Evolutionary conservation across 768 basidiomycete genomes (phyloP).

Genomic region (Tubosaeta sp.): DNA sequence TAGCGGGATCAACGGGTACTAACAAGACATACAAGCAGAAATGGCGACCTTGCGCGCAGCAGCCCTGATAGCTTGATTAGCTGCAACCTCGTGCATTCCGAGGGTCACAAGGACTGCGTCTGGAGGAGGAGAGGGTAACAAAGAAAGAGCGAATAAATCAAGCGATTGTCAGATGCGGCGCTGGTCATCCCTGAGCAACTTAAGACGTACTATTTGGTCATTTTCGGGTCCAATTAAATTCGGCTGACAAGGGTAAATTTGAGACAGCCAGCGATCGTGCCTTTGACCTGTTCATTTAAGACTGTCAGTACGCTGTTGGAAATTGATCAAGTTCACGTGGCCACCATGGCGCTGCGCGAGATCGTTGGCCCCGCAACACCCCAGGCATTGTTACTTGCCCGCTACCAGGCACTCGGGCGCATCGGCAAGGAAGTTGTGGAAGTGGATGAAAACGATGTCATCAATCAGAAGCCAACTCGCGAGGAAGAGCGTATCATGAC

Average conservation of each 20-base stretch:
- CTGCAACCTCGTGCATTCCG: not conserved
- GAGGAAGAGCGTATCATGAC: slow-evolving; percentile 14
- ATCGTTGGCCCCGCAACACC: not conserved
- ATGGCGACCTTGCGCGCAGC: slow-evolving; percentile 9
- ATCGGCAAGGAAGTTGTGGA: not conserved
- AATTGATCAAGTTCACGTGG: not conserved
- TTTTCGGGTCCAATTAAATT: not conserved
- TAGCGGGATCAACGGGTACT: not conserved
- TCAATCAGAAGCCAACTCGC: slow-evolving; percentile 9
- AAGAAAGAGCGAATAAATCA: not conserved
- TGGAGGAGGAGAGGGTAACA: not conserved
- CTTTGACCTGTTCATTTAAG: too few relatives aligned
- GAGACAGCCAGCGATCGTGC: not conserved
- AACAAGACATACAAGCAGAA: slow-evolving; percentile 10
- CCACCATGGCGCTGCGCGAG: not conserved
- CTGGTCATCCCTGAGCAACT: not conserved
- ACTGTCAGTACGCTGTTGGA: too few relatives aligned
- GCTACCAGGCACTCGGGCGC: slow-evolving; percentile 3
- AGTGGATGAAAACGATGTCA: slow-evolving; percentile 9
- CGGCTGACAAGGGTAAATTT: not conserved
- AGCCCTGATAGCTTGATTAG: not conserved
- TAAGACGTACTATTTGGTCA: not conserved
- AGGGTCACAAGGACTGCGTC: not conserved
- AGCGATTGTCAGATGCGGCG: not conserved
- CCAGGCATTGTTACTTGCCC: not conserved